Percentiles rank a stretch among this genome's conserved stretches.
phyloP scores from a whole-genome alignment of 2,329 filamentous ascomycete genomes.

The Metarhizium anisopliae region DNA sequence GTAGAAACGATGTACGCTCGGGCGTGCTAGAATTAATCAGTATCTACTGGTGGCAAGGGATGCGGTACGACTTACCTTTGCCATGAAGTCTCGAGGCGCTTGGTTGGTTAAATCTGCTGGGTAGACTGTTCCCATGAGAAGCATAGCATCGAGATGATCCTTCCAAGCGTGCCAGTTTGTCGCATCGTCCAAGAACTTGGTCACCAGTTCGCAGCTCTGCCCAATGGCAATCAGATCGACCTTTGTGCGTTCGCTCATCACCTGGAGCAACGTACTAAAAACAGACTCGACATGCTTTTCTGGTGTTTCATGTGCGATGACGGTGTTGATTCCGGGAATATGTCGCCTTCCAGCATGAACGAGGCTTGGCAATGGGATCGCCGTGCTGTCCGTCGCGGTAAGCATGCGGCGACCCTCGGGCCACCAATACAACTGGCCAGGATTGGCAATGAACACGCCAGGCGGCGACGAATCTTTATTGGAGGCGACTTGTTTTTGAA shows the following conservation, averaged over 20 bases:
- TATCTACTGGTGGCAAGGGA: constrained; percentile 9
- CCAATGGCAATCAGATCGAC: constrained; percentile 66
- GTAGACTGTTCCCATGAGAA: constrained; percentile 40
- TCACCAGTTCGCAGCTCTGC: constrained; percentile 50
- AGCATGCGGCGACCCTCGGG: constrained; percentile 52
- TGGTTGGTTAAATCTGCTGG: constrained; percentile 29
- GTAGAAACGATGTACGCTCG: constrained; percentile 52
- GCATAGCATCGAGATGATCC: constrained; percentile 35
- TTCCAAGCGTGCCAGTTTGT: constrained; percentile 41
- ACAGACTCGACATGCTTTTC: constrained; percentile 57
- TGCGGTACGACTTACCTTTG: constrained; percentile 30
- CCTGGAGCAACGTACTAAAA: constrained; percentile 52
- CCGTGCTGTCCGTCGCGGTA: constrained; percentile 46
- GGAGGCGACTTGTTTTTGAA: constrained; percentile 28
- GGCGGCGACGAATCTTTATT: constrained; percentile 28
- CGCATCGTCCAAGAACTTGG: constrained; percentile 48
- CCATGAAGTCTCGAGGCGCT: constrained; percentile 40
- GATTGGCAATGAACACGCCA: constrained; percentile 68
- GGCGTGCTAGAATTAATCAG: constrained; percentile 35
- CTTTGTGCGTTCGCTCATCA: constrained; percentile 39
- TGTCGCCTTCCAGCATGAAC: constrained; percentile 48
- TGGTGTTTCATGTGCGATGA: constrained; percentile 49
- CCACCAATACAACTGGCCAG: constrained; percentile 71
- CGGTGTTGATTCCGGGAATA: constrained; percentile 46
- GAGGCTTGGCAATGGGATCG: constrained; percentile 52